Conservation (phyloP, 2,329 filamentous ascomycete genomes). For the Talaromyces sp. region DNA sequence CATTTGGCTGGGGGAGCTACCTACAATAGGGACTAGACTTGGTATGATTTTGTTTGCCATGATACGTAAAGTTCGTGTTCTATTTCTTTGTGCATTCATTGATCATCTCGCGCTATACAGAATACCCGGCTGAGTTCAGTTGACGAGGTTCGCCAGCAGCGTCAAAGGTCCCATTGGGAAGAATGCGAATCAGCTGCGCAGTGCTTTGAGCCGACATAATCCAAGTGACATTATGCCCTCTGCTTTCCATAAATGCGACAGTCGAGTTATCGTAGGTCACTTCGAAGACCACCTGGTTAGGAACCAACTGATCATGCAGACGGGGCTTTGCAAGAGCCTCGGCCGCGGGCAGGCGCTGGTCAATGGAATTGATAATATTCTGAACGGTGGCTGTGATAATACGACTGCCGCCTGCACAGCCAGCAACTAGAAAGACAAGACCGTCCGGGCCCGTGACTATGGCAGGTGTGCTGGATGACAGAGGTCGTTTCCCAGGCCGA, state of each 20-base stretch:
- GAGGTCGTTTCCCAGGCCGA: slow-evolving; percentile 74
- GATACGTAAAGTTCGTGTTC: too few species aligned
- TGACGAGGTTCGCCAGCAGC: slow-evolving; percentile 77
- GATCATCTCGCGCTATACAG: slow-evolving; percentile 39
- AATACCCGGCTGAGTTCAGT: slow-evolving; percentile 68
- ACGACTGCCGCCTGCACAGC: slow-evolving; percentile 77
- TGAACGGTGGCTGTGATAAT: slow-evolving; percentile 82
- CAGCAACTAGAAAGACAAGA: slow-evolving; percentile 68
- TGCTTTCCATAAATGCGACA: slow-evolving; percentile 62
- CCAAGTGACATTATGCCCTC: slow-evolving; percentile 74
- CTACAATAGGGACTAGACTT: too few species aligned
- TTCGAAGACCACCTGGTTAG: slow-evolving; percentile 70
- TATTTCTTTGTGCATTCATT: background rate
- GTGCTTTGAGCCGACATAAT: slow-evolving; percentile 65
- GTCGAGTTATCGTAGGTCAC: slow-evolving; percentile 67
- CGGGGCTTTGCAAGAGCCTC: slow-evolving; percentile 68
- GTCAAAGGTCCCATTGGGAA: slow-evolving; percentile 71
- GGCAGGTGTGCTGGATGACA: slow-evolving; percentile 79
- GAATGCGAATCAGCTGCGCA: slow-evolving; percentile 69
- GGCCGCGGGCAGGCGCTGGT: slow-evolving; percentile 61
- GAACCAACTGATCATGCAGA: slow-evolving; percentile 80
- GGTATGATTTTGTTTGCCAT: too few species aligned
- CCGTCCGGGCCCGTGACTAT: slow-evolving; percentile 71
- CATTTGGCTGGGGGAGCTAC: too few species aligned
- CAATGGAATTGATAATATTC: slow-evolving; percentile 71